Evolutionary conservation across 2,329 filamentous ascomycete species (phyloP), one percentile per base, ranked within the genome.

Genomic region (Arthrocladium fulminans): DNA sequence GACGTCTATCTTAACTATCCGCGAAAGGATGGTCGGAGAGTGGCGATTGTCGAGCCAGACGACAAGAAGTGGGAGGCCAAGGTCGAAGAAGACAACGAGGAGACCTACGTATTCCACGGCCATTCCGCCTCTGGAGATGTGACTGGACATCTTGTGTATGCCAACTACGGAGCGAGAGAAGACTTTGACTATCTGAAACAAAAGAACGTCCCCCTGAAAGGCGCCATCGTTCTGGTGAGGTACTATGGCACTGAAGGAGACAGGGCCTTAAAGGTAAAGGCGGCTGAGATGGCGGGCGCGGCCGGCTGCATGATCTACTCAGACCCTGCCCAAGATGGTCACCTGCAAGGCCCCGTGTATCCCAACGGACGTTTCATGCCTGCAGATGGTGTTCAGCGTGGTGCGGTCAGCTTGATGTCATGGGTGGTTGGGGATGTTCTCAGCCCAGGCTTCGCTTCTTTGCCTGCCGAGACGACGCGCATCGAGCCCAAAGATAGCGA

Each of bases 1-100:
- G 76, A 84, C 59, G 89, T 94, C 13, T 97, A 96, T 63, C 71
- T 97, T 60, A 97, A 97, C 66, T 98, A 94, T 63, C 88, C 92
- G 0, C 84, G 75, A 54, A 69, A 76, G 23, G 83, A 79, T 51
- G 92, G 90, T 10, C 77, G 92, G 43, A 78, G 81, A 50, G 83
- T 98, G 32, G 81, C 89, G 53, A 86, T 98, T 44, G 71, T 95
- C 53, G 81, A 83, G 29, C 76, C 75, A 0, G 78, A 82, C 45
- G 81, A 80, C 52, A 71, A 81, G 29, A 69, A 67, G 13, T 97
- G 89, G 89, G 77, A 81, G 49, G 92, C 90, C 10, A 77, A 76
- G 54, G 70, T 98, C 44, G 90, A 98, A 60, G 92, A 97, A 69
- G 77, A 85, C 39, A 76, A 79, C 23, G 76, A 80, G 56, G 83